Evolutionary conservation across 768 basidiomycete species (phyloP).

Genomic region (Pulveroboletus sp.): DNA sequence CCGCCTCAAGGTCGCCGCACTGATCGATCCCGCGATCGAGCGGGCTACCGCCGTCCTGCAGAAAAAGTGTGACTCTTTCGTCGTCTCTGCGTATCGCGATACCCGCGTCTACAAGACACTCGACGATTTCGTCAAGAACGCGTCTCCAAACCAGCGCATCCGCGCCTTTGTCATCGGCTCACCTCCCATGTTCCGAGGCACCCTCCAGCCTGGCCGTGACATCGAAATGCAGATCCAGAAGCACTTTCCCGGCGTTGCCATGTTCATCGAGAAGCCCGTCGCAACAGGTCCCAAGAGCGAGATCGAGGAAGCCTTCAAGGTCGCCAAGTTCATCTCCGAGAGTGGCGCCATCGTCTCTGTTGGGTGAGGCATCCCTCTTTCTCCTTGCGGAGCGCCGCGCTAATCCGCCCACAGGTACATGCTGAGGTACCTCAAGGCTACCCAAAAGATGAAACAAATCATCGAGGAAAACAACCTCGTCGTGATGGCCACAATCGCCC

Average conservation of each 20-base stretch:
- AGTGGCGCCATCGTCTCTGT: constrained; percentile 81
- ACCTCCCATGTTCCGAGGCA: constrained; percentile 92
- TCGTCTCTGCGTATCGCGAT: constrained; percentile 88
- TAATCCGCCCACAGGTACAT: constrained; percentile 60
- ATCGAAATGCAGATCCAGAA: constrained; percentile 87
- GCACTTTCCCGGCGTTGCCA: constrained; percentile 81
- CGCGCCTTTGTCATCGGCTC: constrained; percentile 86
- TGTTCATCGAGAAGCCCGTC: constrained; percentile 93
- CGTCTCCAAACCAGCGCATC: constrained; percentile 63
- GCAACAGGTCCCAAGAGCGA: constrained; percentile 74
- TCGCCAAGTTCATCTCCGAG: constrained; percentile 70
- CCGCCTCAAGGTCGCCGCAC: constrained; percentile 91
- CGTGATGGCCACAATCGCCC: constrained; percentile 94
- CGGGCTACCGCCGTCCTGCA: constrained; percentile 78
- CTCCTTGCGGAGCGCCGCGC: neutral
- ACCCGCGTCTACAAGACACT: constrained; percentile 83
- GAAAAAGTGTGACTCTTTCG: constrained; percentile 91
- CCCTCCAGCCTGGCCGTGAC: constrained; percentile 70
- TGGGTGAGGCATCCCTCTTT: constrained; percentile 51
- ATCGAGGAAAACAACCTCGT: constrained; percentile 91
- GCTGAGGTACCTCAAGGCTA: constrained; percentile 90
- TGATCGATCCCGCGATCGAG: constrained; percentile 87
- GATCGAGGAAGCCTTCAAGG: constrained; percentile 64
- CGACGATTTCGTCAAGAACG: constrained; percentile 77
- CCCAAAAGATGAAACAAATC: constrained; percentile 96